These are phyloP conservation scores for Amanita brunnescens DNA, from an alignment of 768 basidiomycete species.

Conservation along the genomic window DNA sequence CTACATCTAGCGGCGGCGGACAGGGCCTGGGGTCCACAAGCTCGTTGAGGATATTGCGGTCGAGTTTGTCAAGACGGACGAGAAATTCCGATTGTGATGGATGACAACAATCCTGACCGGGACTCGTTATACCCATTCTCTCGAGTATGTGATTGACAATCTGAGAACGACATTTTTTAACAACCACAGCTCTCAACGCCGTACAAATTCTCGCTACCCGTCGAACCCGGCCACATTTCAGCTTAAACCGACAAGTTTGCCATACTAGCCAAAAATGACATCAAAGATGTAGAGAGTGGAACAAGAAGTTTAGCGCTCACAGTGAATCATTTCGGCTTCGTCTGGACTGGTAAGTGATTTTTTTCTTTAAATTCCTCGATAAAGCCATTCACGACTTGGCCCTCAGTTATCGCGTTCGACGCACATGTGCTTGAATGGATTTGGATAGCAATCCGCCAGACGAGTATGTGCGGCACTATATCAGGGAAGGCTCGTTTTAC, in stretches of 20 bases:
- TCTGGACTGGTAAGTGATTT: constrained; percentile 53
- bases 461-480: constrained; percentile 71
- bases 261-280: constrained; percentile 51
- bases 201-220: constrained; percentile 72
- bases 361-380: not conserved
- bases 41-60: constrained; percentile 53
- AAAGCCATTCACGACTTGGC: not conserved
- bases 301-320: constrained; percentile 63
- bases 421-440: too few relatives aligned
- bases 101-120: constrained; percentile 83
- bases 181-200: constrained; percentile 87
- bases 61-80: too few relatives aligned
- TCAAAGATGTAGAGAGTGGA: constrained; percentile 42
- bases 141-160: constrained; percentile 53
- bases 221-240: constrained; percentile 39
- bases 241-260: constrained; percentile 43
- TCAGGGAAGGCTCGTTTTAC: constrained; percentile 89
- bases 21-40: constrained; percentile 60
- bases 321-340: constrained; percentile 65
- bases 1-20: constrained; percentile 81
- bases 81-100: constrained; percentile 44
- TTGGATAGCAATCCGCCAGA: constrained; percentile 76
- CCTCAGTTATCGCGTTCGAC: too few relatives aligned
- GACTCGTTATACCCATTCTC: constrained; percentile 84
- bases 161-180: too few relatives aligned